Conservation (phyloP, 2,329 filamentous ascomycete genomes). For the Paracamarosporium sp. region DNA sequence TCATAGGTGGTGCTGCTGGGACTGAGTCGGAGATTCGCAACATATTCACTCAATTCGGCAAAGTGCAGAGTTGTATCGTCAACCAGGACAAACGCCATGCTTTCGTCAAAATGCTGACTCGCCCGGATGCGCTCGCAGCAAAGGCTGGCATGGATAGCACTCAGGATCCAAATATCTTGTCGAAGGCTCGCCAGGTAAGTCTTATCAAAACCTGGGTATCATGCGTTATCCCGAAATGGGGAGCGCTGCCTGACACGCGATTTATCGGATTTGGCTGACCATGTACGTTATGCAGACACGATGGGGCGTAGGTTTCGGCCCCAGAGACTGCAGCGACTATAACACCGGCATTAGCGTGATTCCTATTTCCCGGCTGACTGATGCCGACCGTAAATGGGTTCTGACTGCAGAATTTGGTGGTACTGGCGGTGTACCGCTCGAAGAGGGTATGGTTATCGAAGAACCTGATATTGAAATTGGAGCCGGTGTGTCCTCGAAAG, state of each 20-base stretch:
- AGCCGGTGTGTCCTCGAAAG: slow-evolving; percentile 95
- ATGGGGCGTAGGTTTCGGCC: slow-evolving; percentile 97
- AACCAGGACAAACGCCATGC: slow-evolving; percentile 98
- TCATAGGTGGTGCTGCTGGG: slow-evolving; percentile 83
- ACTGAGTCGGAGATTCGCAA: slow-evolving; percentile 81
- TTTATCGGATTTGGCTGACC: slow-evolving; percentile 7
- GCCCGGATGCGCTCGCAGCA: slow-evolving; percentile 81
- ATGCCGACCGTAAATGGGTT: slow-evolving; percentile 98
- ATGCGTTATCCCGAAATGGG: not conserved
- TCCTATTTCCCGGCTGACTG: slow-evolving; percentile 88
- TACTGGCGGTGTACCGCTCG: slow-evolving; percentile 82
- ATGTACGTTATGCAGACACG: slow-evolving; percentile 75
- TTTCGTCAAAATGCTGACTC: slow-evolving; percentile 97
- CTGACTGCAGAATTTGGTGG: slow-evolving; percentile 91
- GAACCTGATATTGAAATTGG: slow-evolving; percentile 99
- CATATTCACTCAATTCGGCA: slow-evolving; percentile 82
- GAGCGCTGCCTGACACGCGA: too few species aligned
- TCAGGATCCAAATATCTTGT: slow-evolving; percentile 73
- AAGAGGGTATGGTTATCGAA: slow-evolving; percentile 86
- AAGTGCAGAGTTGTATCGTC: slow-evolving; percentile 96
- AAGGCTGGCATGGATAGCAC: slow-evolving; percentile 87
- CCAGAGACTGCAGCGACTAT: slow-evolving; percentile 97
- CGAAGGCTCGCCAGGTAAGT: slow-evolving; percentile 59
- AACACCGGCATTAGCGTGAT: slow-evolving; percentile 90
- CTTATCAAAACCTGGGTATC: not conserved